Evolutionary conservation across 169 alveolate species (phyloP).

Genomic region (Plasmodium billcollinsi): DNA sequence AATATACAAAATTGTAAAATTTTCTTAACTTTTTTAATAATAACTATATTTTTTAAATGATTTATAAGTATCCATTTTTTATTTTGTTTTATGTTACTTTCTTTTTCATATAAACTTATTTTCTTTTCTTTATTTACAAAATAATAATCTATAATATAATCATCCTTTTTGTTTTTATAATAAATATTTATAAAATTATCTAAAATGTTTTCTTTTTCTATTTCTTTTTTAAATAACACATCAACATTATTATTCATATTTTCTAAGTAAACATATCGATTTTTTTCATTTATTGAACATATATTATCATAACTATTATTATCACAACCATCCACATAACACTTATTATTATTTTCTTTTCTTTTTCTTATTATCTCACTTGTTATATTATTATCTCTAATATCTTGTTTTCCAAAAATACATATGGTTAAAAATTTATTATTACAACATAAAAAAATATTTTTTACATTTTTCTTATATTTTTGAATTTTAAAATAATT

Average conservation of each 20-base stretch:
- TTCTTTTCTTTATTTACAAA: slow-evolving; percentile 44
- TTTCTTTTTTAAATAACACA: slow-evolving; percentile 26
- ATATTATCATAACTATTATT: not conserved
- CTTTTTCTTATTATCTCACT: too few relatives aligned
- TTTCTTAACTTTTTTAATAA: slow-evolving; percentile 60
- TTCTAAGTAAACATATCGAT: too few relatives aligned
- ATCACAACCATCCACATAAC: not conserved
- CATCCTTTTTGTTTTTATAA: slow-evolving; percentile 62
- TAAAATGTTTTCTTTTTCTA: slow-evolving; percentile 37
- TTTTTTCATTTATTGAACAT: not conserved
- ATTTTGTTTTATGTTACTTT: not conserved
- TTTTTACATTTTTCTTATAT: slow-evolving; percentile 68
- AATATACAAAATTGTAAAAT: slow-evolving; percentile 26
- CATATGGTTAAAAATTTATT: slow-evolving; percentile 60
- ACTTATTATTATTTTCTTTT: not conserved
- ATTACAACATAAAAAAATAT: slow-evolving; percentile 66
- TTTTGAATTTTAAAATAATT: slow-evolving; percentile 69
- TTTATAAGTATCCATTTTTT: slow-evolving; percentile 23
- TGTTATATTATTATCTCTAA: not conserved
- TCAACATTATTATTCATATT: not conserved
- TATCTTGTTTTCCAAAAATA: slow-evolving; percentile 53
- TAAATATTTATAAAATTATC: slow-evolving; percentile 39
- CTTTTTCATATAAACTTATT: slow-evolving; percentile 17
- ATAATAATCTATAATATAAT: slow-evolving; percentile 38
- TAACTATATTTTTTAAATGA: slow-evolving; percentile 67